Evolutionary conservation across 2,329 filamentous ascomycete species (phyloP).

Genomic region (Pestalotiopsis sp.): DNA sequence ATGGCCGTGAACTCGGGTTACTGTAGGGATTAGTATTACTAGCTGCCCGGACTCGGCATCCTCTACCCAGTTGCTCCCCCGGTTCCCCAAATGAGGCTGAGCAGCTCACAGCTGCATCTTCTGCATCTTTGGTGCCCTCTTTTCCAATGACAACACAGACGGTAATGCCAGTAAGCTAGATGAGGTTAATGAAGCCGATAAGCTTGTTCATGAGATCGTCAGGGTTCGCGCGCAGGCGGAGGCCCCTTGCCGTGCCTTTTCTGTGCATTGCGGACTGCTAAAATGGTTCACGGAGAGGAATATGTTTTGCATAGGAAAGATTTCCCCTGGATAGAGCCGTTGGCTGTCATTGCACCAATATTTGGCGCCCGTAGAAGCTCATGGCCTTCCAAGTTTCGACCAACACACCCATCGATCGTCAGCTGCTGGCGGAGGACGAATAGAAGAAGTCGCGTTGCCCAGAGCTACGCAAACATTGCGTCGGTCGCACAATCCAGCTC

Average conservation of each 20-base stretch:
- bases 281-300: background rate
- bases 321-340: background rate
- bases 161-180: background rate
- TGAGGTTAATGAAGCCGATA: background rate
- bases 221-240: background rate
- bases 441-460: background rate
- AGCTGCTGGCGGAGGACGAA: background rate
- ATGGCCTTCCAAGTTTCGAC: background rate
- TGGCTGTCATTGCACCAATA: background rate
- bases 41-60: background rate
- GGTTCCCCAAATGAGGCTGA: background rate
- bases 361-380: background rate
- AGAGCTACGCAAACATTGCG: background rate
- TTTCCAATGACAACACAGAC: background rate
- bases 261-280: background rate
- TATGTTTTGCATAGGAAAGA: background rate
- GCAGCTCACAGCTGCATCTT: background rate
- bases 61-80: background rate
- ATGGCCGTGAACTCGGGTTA: background rate
- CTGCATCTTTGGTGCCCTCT: background rate
- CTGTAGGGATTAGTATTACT: background rate
- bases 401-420: background rate
- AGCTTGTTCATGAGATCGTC: background rate
- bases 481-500: background rate
- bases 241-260: background rate